Percentiles rank a stretch among this genome's conserved stretches.
Evolutionary conservation across 306 rosid species (phyloP).

Genomic region (Neltuma alba): DNA sequence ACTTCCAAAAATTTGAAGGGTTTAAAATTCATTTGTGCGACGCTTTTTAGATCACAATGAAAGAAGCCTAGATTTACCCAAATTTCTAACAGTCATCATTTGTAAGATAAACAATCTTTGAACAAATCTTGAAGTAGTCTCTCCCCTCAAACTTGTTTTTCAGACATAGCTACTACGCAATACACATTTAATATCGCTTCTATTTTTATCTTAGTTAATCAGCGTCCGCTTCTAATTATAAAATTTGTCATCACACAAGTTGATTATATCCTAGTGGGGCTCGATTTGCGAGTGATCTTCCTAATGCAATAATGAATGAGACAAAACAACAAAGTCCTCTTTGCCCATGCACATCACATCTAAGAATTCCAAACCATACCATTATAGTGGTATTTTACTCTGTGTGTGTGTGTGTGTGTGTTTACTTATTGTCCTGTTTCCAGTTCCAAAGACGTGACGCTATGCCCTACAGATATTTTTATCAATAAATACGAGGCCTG

Average conservation of each 20-base stretch:
- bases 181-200: not conserved
- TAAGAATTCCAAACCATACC: slow-evolving; percentile 4
- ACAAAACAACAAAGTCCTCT: not conserved
- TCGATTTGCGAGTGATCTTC: not conserved
- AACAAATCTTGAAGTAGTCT: too few species aligned
- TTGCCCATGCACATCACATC: not conserved
- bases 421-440: not conserved
- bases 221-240: slow-evolving; percentile 4
- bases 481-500: not conserved
- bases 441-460: not conserved
- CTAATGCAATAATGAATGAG: not conserved
- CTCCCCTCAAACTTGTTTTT: not conserved
- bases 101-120: too few species aligned
- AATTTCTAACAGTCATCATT: too few species aligned
- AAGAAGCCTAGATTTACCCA: too few species aligned
- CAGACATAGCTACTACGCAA: not conserved
- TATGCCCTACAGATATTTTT: not conserved
- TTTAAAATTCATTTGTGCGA: too few species aligned
- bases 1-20: too few species aligned
- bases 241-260: not conserved
- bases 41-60: too few species aligned
- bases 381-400: too few species aligned
- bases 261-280: not conserved
- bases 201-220: not conserved
- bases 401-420: too few species aligned